Conservation (phyloP, 164 flowering plant species). For the Amborella trichopoda region DNA sequence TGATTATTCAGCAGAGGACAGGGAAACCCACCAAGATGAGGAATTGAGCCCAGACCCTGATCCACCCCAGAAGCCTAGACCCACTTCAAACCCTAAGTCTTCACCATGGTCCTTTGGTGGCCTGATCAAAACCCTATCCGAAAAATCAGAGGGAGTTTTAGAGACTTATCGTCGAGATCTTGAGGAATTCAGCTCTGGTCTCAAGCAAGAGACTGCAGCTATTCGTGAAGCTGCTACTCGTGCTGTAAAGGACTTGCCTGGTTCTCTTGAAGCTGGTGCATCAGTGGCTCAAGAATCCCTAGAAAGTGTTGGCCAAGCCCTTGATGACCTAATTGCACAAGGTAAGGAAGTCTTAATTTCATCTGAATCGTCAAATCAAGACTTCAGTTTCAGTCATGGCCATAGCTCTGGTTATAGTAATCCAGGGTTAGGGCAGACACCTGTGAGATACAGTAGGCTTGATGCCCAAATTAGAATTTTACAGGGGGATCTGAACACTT, state of each 20-base stretch:
- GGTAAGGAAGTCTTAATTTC: conserved; percentile 49
- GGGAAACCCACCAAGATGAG: background rate
- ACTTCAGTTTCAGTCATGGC: conserved; percentile 13
- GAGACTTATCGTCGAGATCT: conserved; percentile 60
- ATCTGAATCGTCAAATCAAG: conserved; percentile 22
- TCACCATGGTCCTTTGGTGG: conserved; percentile 49
- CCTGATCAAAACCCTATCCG: conserved; percentile 44
- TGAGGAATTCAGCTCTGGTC: conserved; percentile 59
- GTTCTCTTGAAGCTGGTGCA: conserved; percentile 56
- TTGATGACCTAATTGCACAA: conserved; percentile 54
- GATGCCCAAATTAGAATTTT: conserved; percentile 38
- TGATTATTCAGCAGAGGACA: conserved; percentile 4
- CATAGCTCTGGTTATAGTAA: conserved; percentile 3
- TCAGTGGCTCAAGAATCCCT: conserved; percentile 67
- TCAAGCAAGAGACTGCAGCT: conserved; percentile 52
- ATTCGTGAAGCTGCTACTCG: conserved; percentile 48
- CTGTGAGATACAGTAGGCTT: conserved; percentile 48
- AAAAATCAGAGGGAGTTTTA: conserved; percentile 59
- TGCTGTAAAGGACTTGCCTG: conserved; percentile 59
- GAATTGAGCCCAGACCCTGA: background rate
- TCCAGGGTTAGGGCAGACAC: conserved; percentile 15
- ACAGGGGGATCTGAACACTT: conserved; percentile 42
- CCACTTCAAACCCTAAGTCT: conserved; percentile 6
- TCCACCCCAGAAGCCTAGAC: conserved; percentile 7
- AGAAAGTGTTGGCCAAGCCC: conserved; percentile 68